Conservation (phyloP, 1,139 yeast species). For the Blastobotrys malaysiensis region DNA sequence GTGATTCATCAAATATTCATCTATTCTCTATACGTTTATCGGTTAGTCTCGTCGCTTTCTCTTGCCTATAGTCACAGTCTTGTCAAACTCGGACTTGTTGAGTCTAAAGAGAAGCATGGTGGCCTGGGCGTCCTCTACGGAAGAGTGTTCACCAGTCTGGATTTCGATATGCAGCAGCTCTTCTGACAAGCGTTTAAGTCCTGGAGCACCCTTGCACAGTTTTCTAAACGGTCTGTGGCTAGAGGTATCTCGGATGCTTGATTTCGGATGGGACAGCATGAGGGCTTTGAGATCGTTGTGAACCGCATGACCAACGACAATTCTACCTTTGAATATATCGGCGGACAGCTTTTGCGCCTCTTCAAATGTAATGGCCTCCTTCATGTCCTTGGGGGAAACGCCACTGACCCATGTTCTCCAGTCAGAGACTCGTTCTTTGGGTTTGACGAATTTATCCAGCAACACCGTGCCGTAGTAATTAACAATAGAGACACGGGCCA, state of each 20-base stretch:
- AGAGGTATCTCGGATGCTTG: constrained; percentile 69
- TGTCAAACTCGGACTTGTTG: constrained; percentile 57
- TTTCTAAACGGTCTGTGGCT: constrained; percentile 52
- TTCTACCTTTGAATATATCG: constrained; percentile 38
- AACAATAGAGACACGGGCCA: constrained; percentile 84
- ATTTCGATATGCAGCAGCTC: constrained; percentile 57
- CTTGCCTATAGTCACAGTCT: background rate
- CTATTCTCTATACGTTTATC: too few species aligned
- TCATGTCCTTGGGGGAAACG: constrained; percentile 63
- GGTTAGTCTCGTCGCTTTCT: background rate
- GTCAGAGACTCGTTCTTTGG: constrained; percentile 71
- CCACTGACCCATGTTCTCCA: constrained; percentile 98
- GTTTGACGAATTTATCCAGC: constrained; percentile 69
- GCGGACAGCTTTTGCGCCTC: constrained; percentile 59
- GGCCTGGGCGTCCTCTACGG: constrained; percentile 87
- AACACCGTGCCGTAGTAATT: constrained; percentile 71
- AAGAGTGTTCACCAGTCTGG: constrained; percentile 74
- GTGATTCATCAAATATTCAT: too few species aligned
- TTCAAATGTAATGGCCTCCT: constrained; percentile 56
- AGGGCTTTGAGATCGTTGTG: constrained; percentile 71
- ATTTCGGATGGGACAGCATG: constrained; percentile 60
- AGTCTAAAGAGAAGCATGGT: constrained; percentile 72
- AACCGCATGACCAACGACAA: constrained; percentile 82
- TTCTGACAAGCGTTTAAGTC: constrained; percentile 58
- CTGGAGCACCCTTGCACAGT: constrained; percentile 62